Base-by-base conservation (phyloP, 2,329 filamentous ascomycete genomes). In the Ophiostoma montium region DNA sequence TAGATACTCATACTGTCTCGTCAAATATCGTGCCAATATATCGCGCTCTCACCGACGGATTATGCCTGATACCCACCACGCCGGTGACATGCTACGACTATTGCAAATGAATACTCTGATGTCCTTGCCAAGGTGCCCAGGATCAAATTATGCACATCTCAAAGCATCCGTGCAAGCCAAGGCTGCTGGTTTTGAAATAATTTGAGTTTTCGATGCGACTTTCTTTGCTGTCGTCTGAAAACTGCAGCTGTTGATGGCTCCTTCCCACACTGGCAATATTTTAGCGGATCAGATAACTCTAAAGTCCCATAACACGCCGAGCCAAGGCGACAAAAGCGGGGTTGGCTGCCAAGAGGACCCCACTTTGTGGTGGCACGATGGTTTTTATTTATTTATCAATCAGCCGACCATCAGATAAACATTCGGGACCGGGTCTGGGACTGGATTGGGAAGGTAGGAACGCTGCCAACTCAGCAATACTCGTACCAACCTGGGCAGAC, bases 321-420 rank as follows among this genome's bases (percentile, higher is more conserved):
- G 10, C 16, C 38, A 39, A 21, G 18, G 18, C 10, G 19, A 18
- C 11, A 23, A 30, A 21, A 42, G 16, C 39, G 30, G 39, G 39
- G 21, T 15, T 35, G 15, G 3, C 35, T 35, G 35, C 35, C 19
- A 27, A 23, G 23, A 41, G 38, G 38, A n/a, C n/a, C n/a, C n/a
- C n/a, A n/a, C n/a, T n/a, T n/a, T 41, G 38, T 13, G 23, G 38
- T 39, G 23, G 23, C 23, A 5, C 23, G 23, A 27, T 27, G 3
- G 30, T 18, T 43, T 16, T 47, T 43, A 15, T 15, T 35, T 46
- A 45, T 45, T 52, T 52, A 55, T 55, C 52, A 50, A 42, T 42
- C 21, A 41, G 38, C 38, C 38, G 47, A 55, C 53, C 51, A 55
- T 55, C 51, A 52, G 53, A 55, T 55, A 54, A 51, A 32, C 33